These are phyloP conservation scores for Pisolithus thermaeus DNA, from an alignment of 1,284 basidiomycete species.

Conservation along the genomic window DNA sequence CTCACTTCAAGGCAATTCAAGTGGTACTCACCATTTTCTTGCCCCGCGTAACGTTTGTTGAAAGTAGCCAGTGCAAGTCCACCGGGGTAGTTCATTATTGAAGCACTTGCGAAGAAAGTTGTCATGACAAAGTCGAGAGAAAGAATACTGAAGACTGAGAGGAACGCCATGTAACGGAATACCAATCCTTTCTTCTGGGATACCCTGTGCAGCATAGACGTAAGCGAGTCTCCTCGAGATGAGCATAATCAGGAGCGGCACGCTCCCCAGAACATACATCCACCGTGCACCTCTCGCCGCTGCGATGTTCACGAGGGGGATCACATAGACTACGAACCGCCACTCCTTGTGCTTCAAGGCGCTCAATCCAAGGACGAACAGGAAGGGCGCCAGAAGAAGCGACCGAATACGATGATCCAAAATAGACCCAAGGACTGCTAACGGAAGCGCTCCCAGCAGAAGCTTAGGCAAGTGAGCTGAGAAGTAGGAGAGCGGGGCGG, in stretches of 20 bases:
- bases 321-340: constrained; percentile 88
- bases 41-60: constrained; percentile 43
- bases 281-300: constrained; percentile 61
- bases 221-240: too few relatives aligned
- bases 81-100: constrained; percentile 85
- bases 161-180: constrained; percentile 39
- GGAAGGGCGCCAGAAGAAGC: constrained; percentile 47
- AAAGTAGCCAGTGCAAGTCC: constrained; percentile 68
- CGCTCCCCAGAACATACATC: constrained; percentile 43
- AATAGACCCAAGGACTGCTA: constrained; percentile 50
- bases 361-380: constrained; percentile 68
- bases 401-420: constrained; percentile 44
- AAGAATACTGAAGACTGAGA: constrained; percentile 43
- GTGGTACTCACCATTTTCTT: constrained; percentile 27
- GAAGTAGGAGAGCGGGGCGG: constrained; percentile 71
- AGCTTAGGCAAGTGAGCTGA: constrained; percentile 73
- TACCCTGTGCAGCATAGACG: constrained; percentile 28
- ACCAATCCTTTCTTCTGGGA: constrained; percentile 41
- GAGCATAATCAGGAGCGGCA: not conserved
- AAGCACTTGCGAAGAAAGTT: constrained; percentile 49
- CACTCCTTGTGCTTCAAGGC: constrained; percentile 88
- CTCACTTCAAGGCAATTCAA: not conserved
- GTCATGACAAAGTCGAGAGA: constrained; percentile 49
- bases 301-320: constrained; percentile 79
- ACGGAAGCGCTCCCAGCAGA: constrained; percentile 60